phyloP scores from a whole-genome alignment of 257 asterid species.

The Asclepias syriaca region DNA sequence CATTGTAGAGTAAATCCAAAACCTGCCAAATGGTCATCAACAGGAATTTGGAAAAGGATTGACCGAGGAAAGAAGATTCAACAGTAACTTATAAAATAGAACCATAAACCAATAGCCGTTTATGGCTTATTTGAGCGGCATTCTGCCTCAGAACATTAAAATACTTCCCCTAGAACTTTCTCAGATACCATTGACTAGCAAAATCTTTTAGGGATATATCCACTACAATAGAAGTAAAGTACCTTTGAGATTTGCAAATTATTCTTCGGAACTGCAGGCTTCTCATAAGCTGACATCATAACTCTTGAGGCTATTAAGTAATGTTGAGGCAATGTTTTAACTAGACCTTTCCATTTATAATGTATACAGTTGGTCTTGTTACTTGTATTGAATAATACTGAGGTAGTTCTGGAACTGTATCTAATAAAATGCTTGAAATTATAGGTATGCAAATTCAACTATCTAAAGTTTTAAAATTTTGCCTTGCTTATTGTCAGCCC shows the following conservation, averaged over 20 bases:
- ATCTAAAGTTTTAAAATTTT: not conserved
- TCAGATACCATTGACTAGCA: not conserved
- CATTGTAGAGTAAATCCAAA: not conserved
- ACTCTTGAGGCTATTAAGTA: not conserved
- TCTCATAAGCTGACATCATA: not conserved
- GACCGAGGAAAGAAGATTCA: not conserved
- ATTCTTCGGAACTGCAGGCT: not conserved
- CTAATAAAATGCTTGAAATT: not conserved
- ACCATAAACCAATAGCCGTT: not conserved
- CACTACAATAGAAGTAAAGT: not conserved
- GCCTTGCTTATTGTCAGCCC: not conserved
- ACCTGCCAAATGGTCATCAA: not conserved
- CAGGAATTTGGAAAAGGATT: not conserved
- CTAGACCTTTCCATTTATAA: not conserved
- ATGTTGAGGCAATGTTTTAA: not conserved
- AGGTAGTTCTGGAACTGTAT: not conserved
- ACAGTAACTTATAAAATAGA: not conserved
- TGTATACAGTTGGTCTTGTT: not conserved
- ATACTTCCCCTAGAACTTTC: not conserved
- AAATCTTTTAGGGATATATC: not conserved
- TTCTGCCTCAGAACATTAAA: not conserved
- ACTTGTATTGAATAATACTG: not conserved
- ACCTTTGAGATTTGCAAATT: not conserved
- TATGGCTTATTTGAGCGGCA: not conserved
- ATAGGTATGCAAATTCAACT: not conserved